Conservation (phyloP, 306 rosid genomes). For the Sophora flavescens region DNA sequence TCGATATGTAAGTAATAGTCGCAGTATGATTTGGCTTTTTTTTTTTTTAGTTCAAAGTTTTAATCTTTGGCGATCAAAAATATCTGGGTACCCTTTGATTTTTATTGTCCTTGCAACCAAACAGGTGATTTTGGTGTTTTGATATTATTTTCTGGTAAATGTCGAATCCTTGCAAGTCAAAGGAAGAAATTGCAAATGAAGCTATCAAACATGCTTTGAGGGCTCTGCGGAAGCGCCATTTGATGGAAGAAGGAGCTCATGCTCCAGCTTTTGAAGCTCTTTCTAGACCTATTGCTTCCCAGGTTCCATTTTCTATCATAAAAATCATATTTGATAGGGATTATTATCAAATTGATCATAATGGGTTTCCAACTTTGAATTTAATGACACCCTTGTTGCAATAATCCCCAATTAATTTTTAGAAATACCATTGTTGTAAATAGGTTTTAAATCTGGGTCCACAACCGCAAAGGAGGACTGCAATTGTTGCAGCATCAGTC, state of each 20-base stretch:
- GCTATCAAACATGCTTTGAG: conserved; percentile 70
- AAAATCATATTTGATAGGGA: not conserved
- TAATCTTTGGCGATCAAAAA: not conserved
- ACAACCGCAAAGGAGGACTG: no score
- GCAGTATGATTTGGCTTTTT: not conserved
- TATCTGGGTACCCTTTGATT: conserved; percentile 17
- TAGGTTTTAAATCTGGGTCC: no score
- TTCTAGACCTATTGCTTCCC: conserved; percentile 59
- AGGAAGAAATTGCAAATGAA: conserved; percentile 49
- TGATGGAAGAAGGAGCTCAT: conserved; percentile 78
- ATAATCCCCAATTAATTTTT: conserved; percentile 3
- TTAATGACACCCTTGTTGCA: not conserved
- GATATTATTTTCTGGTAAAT: not conserved
- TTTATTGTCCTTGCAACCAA: not conserved
- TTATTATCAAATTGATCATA: not conserved
- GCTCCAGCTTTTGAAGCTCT: conserved; percentile 66
- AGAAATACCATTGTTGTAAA: not conserved
- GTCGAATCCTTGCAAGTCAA: conserved; percentile 39
- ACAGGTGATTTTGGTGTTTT: conserved; percentile 30
- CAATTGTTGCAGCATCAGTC: no score
- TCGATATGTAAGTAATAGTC: not conserved
- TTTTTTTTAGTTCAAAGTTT: not conserved
- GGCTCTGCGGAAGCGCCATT: conserved; percentile 70
- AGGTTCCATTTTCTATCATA: conserved; percentile 48
- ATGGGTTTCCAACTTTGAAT: conserved; percentile 10